Conservation (phyloP, 306 rosid species). For the Pyrus pyrifolia region DNA sequence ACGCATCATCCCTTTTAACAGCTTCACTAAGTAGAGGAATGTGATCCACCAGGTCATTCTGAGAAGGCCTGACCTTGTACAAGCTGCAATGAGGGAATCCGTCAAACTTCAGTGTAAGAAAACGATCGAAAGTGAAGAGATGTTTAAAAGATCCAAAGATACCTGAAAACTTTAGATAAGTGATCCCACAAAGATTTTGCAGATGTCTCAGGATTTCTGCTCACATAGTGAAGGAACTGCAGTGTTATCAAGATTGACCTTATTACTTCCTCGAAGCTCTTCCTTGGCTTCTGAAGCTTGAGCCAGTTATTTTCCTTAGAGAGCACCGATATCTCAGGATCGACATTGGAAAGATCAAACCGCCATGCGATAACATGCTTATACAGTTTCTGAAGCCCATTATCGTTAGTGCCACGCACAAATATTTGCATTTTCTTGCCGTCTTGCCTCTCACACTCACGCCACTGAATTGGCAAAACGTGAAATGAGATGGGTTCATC, state of each 20-base stretch:
- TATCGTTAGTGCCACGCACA: constrained; percentile 52
- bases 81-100: constrained; percentile 34
- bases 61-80: constrained; percentile 40
- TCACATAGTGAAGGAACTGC: constrained; percentile 49
- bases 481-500: constrained; percentile 55
- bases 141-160: constrained; percentile 1
- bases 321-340: constrained; percentile 66
- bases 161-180: constrained; percentile 69
- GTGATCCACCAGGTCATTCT: constrained; percentile 38
- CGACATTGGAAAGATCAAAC: constrained; percentile 48
- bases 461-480: constrained; percentile 66
- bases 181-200: constrained; percentile 65
- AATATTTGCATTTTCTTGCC: constrained; percentile 30
- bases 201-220: constrained; percentile 48
- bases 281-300: constrained; percentile 72
- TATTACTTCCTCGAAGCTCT: constrained; percentile 54
- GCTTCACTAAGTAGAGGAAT: constrained; percentile 32
- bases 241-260: constrained; percentile 58
- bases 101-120: constrained; percentile 1
- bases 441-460: constrained; percentile 28
- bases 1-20: constrained; percentile 24
- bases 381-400: constrained; percentile 57
- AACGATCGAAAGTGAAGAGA: neutral
- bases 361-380: constrained; percentile 70
- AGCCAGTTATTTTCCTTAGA: constrained; percentile 59